Evolutionary conservation across 495 filamentous ascomycete species (phyloP).

Genomic region (Aspergillus panamensis): DNA sequence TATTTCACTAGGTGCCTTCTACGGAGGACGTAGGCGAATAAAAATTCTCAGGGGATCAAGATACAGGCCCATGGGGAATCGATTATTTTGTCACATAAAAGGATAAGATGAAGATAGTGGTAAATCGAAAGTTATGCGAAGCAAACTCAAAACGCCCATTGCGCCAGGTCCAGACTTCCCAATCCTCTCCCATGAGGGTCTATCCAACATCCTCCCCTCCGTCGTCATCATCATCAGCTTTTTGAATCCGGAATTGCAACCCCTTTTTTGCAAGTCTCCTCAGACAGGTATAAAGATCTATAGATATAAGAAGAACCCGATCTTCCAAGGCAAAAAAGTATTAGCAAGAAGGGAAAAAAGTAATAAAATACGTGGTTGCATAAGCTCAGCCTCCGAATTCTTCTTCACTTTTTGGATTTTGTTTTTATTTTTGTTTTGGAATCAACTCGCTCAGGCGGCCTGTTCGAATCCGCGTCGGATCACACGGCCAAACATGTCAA

Average conservation of each 20-base stretch:
- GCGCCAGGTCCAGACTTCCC: conserved; percentile 30
- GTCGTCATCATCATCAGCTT: conserved; percentile 21
- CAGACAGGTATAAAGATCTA: conserved; percentile 10
- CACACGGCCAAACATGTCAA: conserved; percentile 79
- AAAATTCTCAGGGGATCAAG: neutral
- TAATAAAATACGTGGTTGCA: conserved; percentile 5
- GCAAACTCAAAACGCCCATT: conserved; percentile 32
- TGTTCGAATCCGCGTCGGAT: conserved; percentile 89
- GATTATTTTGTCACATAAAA: conserved; percentile 8
- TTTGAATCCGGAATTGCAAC: conserved; percentile 12
- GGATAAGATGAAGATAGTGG: conserved; percentile 15
- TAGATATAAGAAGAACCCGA: conserved; percentile 12
- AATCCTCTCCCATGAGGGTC: conserved; percentile 29
- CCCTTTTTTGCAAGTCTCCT: conserved; percentile 8
- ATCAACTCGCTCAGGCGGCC: conserved; percentile 53
- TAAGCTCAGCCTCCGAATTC: neutral
- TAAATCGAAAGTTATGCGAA: conserved; percentile 24
- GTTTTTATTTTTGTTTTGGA: conserved; percentile 2
- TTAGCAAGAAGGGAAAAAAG: conserved; percentile 19
- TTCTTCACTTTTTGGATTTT: neutral
- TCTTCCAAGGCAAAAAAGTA: conserved; percentile 15
- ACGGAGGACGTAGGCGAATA: conserved; percentile 6
- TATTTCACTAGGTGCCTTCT: neutral
- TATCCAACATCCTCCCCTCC: conserved; percentile 18
- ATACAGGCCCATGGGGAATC: conserved; percentile 4